Evolutionary conservation across 345 rosid genomes (phyloP), one percentile per base, ranked within the genome.

Genomic region (Trapa incisa): DNA sequence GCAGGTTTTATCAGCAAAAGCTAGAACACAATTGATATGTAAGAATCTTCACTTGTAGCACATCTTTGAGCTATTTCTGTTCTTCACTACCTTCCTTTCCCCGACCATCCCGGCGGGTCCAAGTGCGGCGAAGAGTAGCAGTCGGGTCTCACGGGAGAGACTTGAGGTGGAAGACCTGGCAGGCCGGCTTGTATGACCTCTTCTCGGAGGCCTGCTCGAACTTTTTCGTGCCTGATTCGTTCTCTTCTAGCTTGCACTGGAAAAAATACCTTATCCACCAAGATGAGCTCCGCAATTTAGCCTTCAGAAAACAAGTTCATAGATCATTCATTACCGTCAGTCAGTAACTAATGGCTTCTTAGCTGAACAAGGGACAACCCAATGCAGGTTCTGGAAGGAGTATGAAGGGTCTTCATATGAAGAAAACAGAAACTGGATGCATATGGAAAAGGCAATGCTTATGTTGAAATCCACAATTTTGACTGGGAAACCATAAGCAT

Each of bases 91-190:
- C 5, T 66, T 13, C 41, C 72, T 0, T 0, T 16, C 1, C 3
- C 33, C 64, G 39, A 16, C 38, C 47, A 22, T 22, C 29, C 37
- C 3, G 72, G 13, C 54, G 35, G 63, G 12, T 8, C 2, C 12
- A 61, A 50, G 45, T 6, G 32, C 16, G 7, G 14, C 7, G 1
- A 47, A 38, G 52, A 16, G 17, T 66, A 15, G 69, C 66, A 45
- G 4, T 41, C 67, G 42, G 37, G 64, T 53, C 66, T 85, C 78
- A 83, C 60, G 56, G 73, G 47, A 74, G 69, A 12, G 96, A 77
- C 71, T 84, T 83, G 52, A 93, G 77, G 76, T 90, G 98, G 84
- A 93, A 93, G 75, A 93, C 83, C 76, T 88, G 97, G 74, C 98
- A 90, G 66, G 81, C 78, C 6, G 96, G 87, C 73, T 79, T 80